These are phyloP conservation scores for Lasiosphaeria miniovina DNA, from an alignment of 495 filamentous ascomycete genomes.

Conservation along the genomic window DNA sequence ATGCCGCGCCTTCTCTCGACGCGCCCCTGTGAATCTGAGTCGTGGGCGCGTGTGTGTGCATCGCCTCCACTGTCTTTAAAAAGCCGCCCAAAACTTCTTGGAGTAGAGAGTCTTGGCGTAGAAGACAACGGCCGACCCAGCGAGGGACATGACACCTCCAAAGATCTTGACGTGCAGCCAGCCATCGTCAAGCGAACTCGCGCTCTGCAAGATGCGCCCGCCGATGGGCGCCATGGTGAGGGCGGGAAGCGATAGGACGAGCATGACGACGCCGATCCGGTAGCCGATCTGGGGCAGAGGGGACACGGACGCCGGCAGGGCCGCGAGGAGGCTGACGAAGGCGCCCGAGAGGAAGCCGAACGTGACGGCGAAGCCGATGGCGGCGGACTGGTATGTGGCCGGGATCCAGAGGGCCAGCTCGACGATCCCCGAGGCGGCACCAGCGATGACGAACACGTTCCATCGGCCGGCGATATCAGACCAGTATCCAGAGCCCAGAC, in stretches of 20 bases:
- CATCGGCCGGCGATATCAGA: constrained; percentile 61
- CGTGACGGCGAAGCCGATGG: constrained; percentile 16
- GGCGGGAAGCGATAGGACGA: constrained; percentile 37
- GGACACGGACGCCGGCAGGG: constrained; percentile 12
- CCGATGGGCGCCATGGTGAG: constrained; percentile 16
- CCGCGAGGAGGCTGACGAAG: constrained; percentile 12
- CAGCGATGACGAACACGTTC: constrained; percentile 52
- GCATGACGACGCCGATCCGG: constrained; percentile 32
- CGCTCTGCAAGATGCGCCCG: constrained; percentile 10
- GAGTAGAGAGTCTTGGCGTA: constrained; percentile 10
- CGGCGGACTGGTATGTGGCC: constrained; percentile 3
- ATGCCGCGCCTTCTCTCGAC: neutral
- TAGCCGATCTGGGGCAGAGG: constrained; percentile 15
- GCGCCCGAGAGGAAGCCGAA: constrained; percentile 18
- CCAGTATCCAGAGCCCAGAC: constrained; percentile 56
- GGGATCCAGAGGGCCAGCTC: constrained; percentile 59
- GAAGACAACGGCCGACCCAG: constrained; percentile 15
- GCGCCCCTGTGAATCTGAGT: neutral
- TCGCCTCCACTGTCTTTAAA: neutral
- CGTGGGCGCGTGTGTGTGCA: neutral
- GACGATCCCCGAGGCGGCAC: constrained; percentile 49
- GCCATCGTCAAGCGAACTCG: constrained; percentile 2
- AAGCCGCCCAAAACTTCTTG: neutral
- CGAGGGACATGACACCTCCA: constrained; percentile 13
- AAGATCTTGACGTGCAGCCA: constrained; percentile 16